Evolutionary conservation across 23 red algal species (phyloP).

Genomic region (Chondrus crispus): DNA sequence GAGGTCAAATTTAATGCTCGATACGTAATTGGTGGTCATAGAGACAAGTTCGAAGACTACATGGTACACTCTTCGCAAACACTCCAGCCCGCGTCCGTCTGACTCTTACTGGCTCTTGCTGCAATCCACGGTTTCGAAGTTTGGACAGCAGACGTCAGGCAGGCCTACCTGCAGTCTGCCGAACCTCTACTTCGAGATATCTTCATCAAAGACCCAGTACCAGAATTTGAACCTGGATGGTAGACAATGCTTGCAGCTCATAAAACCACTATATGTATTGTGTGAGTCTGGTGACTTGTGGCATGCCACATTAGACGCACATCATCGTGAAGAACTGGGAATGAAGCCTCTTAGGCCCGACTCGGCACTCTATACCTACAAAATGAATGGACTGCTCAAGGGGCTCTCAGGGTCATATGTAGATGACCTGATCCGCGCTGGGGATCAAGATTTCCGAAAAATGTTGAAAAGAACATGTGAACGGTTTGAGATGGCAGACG

Average conservation of each 20-base stretch:
- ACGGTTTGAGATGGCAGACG: neutral
- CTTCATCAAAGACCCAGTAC: neutral
- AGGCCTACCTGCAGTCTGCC: neutral
- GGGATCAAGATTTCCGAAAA: neutral
- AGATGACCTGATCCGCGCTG: neutral
- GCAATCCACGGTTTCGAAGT: neutral
- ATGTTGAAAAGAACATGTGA: neutral
- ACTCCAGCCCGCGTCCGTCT: neutral
- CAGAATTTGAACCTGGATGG: neutral
- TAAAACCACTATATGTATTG: neutral
- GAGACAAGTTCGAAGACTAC: neutral
- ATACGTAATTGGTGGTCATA: neutral
- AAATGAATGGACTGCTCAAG: neutral
- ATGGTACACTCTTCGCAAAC: neutral
- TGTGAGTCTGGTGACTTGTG: neutral
- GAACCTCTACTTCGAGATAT: neutral
- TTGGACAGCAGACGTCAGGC: neutral
- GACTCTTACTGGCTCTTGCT: neutral
- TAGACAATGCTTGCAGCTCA: neutral
- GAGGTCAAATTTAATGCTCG: neutral
- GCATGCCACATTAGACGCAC: neutral
- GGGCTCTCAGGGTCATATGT: neutral
- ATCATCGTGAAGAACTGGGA: neutral
- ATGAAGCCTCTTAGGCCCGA: neutral
- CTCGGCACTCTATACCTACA: neutral